Conservation (phyloP, 345 rosid genomes). For the Gossypium raimondii region DNA sequence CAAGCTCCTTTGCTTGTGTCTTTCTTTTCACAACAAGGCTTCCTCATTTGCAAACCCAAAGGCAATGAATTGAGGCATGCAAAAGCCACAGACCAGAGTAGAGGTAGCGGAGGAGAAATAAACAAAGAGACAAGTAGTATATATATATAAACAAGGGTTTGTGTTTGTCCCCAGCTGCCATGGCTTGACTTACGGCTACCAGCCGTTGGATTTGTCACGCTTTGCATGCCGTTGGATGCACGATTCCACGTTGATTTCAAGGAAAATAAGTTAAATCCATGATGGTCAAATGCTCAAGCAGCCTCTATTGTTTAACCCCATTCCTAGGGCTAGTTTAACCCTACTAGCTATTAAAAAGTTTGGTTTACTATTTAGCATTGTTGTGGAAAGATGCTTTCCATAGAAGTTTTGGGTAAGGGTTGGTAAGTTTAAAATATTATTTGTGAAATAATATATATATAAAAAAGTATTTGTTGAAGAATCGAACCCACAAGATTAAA, state of each 20-base stretch:
- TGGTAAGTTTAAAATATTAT: no score
- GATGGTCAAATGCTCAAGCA: not conserved
- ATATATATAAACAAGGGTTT: not conserved
- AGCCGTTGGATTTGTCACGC: not conserved
- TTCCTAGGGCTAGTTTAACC: no score
- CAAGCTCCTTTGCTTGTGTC: slow-evolving; percentile 60
- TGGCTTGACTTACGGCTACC: slow-evolving; percentile 4
- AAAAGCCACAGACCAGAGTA: not conserved
- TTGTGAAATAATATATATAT: no score
- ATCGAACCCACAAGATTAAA: no score
- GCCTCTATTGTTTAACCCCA: no score
- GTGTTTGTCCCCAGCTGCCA: not conserved
- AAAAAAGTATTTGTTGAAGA: no score
- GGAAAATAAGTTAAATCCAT: not conserved
- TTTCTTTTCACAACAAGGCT: slow-evolving; percentile 55
- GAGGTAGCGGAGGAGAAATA: not conserved
- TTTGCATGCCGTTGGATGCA: not conserved
- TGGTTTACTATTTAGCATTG: no score
- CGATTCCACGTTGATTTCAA: not conserved
- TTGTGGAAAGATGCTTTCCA: no score
- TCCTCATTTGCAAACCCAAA: not conserved
- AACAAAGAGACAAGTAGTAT: not conserved
- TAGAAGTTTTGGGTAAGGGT: no score
- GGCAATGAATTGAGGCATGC: not conserved
- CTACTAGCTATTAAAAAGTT: no score